Base-by-base conservation (phyloP, 2,329 filamentous ascomycete species). In the Didymella exigua region DNA sequence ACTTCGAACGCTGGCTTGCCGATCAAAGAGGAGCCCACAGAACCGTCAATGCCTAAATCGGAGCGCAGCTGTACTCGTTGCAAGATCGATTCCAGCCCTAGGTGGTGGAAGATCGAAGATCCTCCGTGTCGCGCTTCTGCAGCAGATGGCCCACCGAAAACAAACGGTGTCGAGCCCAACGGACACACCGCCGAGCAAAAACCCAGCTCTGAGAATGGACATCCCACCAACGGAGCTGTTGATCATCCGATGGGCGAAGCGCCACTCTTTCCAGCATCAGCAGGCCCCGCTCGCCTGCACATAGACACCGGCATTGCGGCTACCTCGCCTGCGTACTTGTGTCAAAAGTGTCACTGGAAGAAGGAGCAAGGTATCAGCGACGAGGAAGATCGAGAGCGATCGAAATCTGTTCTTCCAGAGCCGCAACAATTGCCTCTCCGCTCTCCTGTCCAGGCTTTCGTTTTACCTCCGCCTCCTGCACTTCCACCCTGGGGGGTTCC, bases 31-130 rank as follows among this genome's bases (percentile, higher is more conserved):
- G 76, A 79, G 54, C 58, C 70, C 16, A 67, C 68, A 16, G 71
- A 75, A 24, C 65, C 68, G 14, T 51, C 68, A 33, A 61, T 57
- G 11, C 61, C 63, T 19, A 69, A 68, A 54, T 46, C 59, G 8
- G 73, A 75, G 42, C 73, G 75, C 18, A 73, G 71, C 55, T 82
- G 79, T 53, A 69, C 66, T 21, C 76, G 74, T 46, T 82, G 79
- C 66, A 72, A 76, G 11, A 82, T 89, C 53, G 88, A 92, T 68
- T 83, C 88, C 45, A 91, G 87, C 63, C 89, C 89, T 4, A 88
- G 84, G 67, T 82, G 80, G 80, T 81, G 72, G 75, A 72, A 70
- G 46, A 54, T 65, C 13, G 68, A 75, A 26, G 37, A 48, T 29
- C 27, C 51, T 23, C 23, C 55, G 18, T 48, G 57, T 27, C 58